phyloP scores from a whole-genome alignment of 441 rosid species.

The Gossypium aridum region DNA sequence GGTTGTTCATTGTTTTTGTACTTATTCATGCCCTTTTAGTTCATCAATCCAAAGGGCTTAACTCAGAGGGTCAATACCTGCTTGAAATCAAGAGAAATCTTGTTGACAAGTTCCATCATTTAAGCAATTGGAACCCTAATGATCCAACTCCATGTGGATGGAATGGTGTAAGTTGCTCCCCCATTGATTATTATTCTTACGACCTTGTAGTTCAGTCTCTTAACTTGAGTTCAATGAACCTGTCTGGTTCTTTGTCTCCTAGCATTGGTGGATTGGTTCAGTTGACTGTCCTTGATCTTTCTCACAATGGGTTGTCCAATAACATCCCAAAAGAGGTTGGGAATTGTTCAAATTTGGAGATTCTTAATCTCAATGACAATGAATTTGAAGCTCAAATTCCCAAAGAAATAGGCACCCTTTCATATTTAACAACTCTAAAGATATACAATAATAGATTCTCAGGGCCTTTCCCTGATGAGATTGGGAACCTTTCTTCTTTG shows the following conservation, averaged over 20 bases:
- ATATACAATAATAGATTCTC: slow-evolving; percentile 68
- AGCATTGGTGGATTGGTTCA: slow-evolving; percentile 63
- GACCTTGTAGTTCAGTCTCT: slow-evolving; percentile 49
- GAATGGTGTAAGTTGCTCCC: slow-evolving; percentile 66
- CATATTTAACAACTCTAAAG: slow-evolving; percentile 37
- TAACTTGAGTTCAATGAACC: slow-evolving; percentile 54
- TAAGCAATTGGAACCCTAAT: slow-evolving; percentile 57
- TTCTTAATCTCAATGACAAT: slow-evolving; percentile 61
- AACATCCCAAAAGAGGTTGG: slow-evolving; percentile 70
- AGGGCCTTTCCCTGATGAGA: slow-evolving; percentile 61
- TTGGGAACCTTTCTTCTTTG: slow-evolving; percentile 64
- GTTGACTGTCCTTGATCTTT: slow-evolving; percentile 57
- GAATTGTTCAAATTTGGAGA: slow-evolving; percentile 50
- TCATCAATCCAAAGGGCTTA: slow-evolving; percentile 42
- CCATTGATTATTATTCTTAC: slow-evolving; percentile 13
- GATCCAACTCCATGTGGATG: slow-evolving; percentile 79
- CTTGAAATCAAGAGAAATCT: slow-evolving; percentile 55
- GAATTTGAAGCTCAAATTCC: slow-evolving; percentile 61
- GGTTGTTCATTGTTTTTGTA: slow-evolving; percentile 14
- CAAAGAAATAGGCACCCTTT: slow-evolving; percentile 47
- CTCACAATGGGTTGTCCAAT: slow-evolving; percentile 53
- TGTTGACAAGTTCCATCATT: slow-evolving; percentile 34
- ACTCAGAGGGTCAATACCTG: slow-evolving; percentile 65
- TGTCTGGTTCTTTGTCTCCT: slow-evolving; percentile 66
- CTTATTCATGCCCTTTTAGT: slow-evolving; percentile 34